Percentiles rank a stretch among this genome's conserved stretches.
phyloP scores from a whole-genome alignment of 2,329 filamentous ascomycete species.

The Aspergillus tanneri region DNA sequence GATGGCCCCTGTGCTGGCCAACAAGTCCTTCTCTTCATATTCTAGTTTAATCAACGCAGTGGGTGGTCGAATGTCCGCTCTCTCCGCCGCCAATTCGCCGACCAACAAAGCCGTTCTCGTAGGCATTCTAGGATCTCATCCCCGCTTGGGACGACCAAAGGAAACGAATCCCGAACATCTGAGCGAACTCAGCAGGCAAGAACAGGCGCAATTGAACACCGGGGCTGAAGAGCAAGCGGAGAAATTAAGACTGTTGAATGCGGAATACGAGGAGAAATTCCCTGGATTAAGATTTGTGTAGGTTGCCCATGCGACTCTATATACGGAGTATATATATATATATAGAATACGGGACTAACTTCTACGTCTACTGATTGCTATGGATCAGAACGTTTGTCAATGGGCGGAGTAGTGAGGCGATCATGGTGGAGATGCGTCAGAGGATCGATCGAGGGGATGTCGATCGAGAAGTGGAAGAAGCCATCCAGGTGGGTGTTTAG shows the following conservation, averaged over 20 bases:
- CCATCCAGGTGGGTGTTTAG: constrained; percentile 63
- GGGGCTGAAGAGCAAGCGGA: constrained; percentile 43
- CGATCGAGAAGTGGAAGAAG: constrained; percentile 66
- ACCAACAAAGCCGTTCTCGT: constrained; percentile 61
- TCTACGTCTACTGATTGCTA: neutral
- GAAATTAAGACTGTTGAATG: constrained; percentile 64
- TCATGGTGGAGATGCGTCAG: constrained; percentile 78
- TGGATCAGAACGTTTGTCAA: constrained; percentile 83
- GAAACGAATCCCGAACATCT: constrained; percentile 54
- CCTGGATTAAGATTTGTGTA: constrained; percentile 76
- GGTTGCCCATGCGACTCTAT: neutral
- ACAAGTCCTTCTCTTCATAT: constrained; percentile 65
- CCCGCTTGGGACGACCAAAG: constrained; percentile 67
- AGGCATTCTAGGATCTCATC: constrained; percentile 75
- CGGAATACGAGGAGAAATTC: constrained; percentile 73
- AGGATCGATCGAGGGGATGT: constrained; percentile 70
- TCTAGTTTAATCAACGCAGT: constrained; percentile 66
- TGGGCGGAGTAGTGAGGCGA: constrained; percentile 67
- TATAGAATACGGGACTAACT: no score
- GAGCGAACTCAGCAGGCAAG: constrained; percentile 73
- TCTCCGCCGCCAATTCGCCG: constrained; percentile 54
- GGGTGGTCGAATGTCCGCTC: constrained; percentile 59
- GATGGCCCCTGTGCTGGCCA: constrained; percentile 65
- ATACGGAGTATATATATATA: no score
- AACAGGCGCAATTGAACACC: constrained; percentile 73